Evolutionary conservation across 345 rosid genomes (phyloP).

Genomic region (Erucastrum elatum): DNA sequence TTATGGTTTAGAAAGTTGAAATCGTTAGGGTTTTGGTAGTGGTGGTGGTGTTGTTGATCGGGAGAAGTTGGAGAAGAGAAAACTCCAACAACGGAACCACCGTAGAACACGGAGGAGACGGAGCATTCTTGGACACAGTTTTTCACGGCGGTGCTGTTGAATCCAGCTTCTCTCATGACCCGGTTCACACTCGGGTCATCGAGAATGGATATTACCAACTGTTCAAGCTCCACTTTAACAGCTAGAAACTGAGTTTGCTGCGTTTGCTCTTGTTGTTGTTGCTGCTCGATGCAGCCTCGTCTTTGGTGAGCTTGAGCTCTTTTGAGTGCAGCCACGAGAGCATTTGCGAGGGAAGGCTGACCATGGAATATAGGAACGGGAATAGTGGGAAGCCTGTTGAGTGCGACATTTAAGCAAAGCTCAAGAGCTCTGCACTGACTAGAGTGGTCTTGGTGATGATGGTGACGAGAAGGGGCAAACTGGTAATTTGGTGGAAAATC

Average conservation of each 20-base stretch:
- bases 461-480: constrained; percentile 40
- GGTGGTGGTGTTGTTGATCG: constrained; percentile 34
- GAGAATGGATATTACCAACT: constrained; percentile 87
- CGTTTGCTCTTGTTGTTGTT: constrained; percentile 70
- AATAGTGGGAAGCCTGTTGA: constrained; percentile 65
- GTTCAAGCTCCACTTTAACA: constrained; percentile 94
- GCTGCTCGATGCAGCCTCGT: constrained; percentile 97
- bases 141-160: constrained; percentile 93
- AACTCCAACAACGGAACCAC: constrained; percentile 57
- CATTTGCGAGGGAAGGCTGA: constrained; percentile 82
- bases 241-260: constrained; percentile 68
- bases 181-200: constrained; percentile 98
- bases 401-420: constrained; percentile 85
- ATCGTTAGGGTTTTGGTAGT: constrained; percentile 42
- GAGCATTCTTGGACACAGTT: constrained; percentile 70
- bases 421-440: constrained; percentile 68
- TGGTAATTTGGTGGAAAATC: constrained; percentile 41
- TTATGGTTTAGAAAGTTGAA: constrained; percentile 47
- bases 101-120: constrained; percentile 58
- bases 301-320: constrained; percentile 99
- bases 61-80: constrained; percentile 88
- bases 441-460: constrained; percentile 45
- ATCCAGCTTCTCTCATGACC: constrained; percentile 98
- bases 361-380: constrained; percentile 50
- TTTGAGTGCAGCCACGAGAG: constrained; percentile 91